phyloP scores from a whole-genome alignment of 441 rosid genomes.

The Melianthus villosus region DNA sequence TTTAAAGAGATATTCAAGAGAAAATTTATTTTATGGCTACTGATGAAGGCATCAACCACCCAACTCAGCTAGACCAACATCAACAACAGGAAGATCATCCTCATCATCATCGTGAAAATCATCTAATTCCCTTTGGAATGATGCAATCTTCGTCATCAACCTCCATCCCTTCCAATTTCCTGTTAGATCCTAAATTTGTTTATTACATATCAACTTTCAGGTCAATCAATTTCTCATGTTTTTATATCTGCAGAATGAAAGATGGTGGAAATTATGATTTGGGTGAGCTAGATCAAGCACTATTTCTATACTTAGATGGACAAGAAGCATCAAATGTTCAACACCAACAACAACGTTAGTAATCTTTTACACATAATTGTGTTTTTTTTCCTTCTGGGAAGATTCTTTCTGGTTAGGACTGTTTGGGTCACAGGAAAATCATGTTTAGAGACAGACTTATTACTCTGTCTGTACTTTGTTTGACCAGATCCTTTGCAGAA shows the following conservation, averaged over 20 bases:
- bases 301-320: slow-evolving; percentile 81
- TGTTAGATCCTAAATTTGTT: slow-evolving; percentile 23
- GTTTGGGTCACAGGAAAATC: slow-evolving; percentile 43
- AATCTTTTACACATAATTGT: too few species aligned
- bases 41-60: slow-evolving; percentile 22
- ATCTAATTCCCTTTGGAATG: slow-evolving; percentile 47
- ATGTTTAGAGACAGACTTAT: slow-evolving; percentile 37
- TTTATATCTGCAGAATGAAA: slow-evolving; percentile 34
- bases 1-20: background rate
- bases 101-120: slow-evolving; percentile 46
- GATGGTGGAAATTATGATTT: slow-evolving; percentile 57
- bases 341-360: too few species aligned
- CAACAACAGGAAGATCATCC: slow-evolving; percentile 18
- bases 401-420: too few species aligned
- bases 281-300: slow-evolving; percentile 91
- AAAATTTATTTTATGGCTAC: slow-evolving; percentile 33
- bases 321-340: too few species aligned
- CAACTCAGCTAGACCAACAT: slow-evolving; percentile 16
- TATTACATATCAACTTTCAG: background rate
- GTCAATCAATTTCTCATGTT: background rate
- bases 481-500: slow-evolving; percentile 56
- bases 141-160: slow-evolving; percentile 34
- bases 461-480: slow-evolving; percentile 35
- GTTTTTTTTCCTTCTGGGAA: too few species aligned
- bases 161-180: slow-evolving; percentile 49